Evolutionary conservation across 768 basidiomycete genomes (phyloP), one percentile per base, ranked within the genome.

Genomic region (Lentinula lateritia): DNA sequence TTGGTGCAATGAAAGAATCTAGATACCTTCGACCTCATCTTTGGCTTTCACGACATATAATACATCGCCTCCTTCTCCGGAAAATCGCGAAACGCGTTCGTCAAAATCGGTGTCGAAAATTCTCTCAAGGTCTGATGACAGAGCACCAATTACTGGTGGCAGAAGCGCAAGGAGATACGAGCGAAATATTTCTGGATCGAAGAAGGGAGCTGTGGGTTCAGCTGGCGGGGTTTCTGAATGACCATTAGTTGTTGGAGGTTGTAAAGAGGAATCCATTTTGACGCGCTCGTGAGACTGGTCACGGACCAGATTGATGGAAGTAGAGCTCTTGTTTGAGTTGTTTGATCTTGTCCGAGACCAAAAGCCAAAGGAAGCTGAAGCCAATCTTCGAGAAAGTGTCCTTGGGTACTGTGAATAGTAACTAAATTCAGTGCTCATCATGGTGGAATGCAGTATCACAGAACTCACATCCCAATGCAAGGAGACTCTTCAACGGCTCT

Each of bases 41-140:
- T 79, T 88, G 62, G 80, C 77, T 76, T 94, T 93, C 41, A 92
- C 87, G 34, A 95, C 86, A 72, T 94, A 95, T 50, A 94, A 76
- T 34, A 88, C 90, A 13, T 84, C 90, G 6, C 87, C 87, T 34
- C 82, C 84, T 65, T 95, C 93, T 3, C 78, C 76, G 7, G 90
- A 87, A 74, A 94, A 95, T 60, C 87, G 82, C 53, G 82, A 71
- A 20, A 93, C 88, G 66, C 84, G 86, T 64, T 90, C 91, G 60
- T 88, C 82, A 64, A 92, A 95, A 57, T 84, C 83, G 7, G 20
- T n/a, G 18, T 82, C 79, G 67, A 92, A 88, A 65, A 94, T 87
- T 39, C 90, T 69, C 0, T 82, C 75, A 41, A 87, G 80, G 2
- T 94, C 92, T 43, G 79, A 76, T 0, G 78, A 78, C 10, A 75